These are phyloP conservation scores for Apiotrichum porosum DNA, from an alignment of 1,284 basidiomycete genomes.

Conservation along the genomic window DNA sequence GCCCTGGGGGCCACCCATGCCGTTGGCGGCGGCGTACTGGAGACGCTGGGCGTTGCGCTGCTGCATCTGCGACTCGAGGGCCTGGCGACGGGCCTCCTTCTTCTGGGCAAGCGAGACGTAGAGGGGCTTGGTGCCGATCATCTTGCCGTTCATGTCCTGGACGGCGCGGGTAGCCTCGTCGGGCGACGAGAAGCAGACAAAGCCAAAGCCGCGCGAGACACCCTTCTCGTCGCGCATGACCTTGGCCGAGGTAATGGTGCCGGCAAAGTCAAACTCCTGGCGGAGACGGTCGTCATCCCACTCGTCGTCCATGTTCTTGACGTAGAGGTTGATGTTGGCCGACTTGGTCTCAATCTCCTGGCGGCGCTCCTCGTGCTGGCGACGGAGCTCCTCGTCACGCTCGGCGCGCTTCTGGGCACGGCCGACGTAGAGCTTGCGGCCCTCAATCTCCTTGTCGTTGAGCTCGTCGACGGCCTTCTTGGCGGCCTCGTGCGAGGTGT, in stretches of 20 bases:
- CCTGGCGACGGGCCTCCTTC: constrained; percentile 95
- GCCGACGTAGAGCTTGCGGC: constrained; percentile 90
- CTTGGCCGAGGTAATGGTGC: constrained; percentile 96
- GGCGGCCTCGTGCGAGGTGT: constrained; percentile 85
- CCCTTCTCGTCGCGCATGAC: constrained; percentile 96
- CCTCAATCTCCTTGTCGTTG: constrained; percentile 80
- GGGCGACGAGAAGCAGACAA: constrained; percentile 97
- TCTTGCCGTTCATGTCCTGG: constrained; percentile 99
- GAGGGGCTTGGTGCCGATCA: constrained; percentile 97
- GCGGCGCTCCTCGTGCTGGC: constrained; percentile 90
- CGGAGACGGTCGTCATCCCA: constrained; percentile 93
- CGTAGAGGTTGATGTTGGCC: constrained; percentile 98
- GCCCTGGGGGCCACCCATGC: constrained; percentile 63
- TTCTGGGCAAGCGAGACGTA: constrained; percentile 99
- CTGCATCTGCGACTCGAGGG: constrained; percentile 96
- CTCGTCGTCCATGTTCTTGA: constrained; percentile 91
- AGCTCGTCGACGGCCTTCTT: constrained; percentile 83
- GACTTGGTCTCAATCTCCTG: constrained; percentile 98
- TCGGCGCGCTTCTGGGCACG: constrained; percentile 99
- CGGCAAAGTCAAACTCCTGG: constrained; percentile 92
- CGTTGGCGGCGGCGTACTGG: constrained; percentile 84
- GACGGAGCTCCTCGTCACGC: constrained; percentile 93
- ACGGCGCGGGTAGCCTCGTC: constrained; percentile 99
- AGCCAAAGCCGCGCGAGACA: constrained; percentile 82
- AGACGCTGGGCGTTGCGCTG: constrained; percentile 86